These are phyloP conservation scores for Cardiospermum halicacabum DNA, from an alignment of 345 rosid species.

Conservation along the genomic window DNA sequence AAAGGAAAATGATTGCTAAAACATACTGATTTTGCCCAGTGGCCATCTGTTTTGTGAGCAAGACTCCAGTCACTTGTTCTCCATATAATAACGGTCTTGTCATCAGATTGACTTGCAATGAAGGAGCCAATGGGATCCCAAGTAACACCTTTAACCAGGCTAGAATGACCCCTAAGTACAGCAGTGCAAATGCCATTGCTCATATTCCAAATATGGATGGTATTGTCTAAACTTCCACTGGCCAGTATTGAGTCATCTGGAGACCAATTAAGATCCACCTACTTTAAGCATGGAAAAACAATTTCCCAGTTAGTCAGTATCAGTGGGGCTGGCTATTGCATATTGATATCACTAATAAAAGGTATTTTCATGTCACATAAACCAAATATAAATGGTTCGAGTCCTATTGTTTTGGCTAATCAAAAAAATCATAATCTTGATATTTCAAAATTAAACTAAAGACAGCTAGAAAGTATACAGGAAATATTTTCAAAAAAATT, in stretches of 20 bases:
- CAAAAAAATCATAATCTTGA: neutral
- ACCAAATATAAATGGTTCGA: neutral
- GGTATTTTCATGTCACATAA: neutral
- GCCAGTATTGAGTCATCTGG: conserved; percentile 95
- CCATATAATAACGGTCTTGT: conserved; percentile 98
- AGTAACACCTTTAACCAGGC: conserved; percentile 94
- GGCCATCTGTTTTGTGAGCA: conserved; percentile 93
- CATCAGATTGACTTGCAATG: conserved; percentile 98
- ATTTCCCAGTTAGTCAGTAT: conserved; percentile 37
- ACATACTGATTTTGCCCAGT: conserved; percentile 97
- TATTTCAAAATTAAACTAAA: neutral
- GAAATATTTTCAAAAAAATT: neutral
- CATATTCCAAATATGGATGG: conserved; percentile 94
- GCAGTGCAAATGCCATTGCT: conserved; percentile 89
- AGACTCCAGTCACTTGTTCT: conserved; percentile 97
- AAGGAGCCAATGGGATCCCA: conserved; percentile 99
- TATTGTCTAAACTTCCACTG: conserved; percentile 98
- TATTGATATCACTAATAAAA: conserved; percentile 6
- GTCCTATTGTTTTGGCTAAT: neutral
- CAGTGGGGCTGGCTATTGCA: conserved; percentile 10
- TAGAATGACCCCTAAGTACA: conserved; percentile 95
- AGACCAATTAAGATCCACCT: conserved; percentile 99
- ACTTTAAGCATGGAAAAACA: conserved; percentile 62
- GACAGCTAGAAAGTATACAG: conserved; percentile 3
- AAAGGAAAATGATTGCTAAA: neutral